Base-by-base conservation (phyloP, 2,329 filamentous ascomycete genomes). In the Sphaerulina vaccinii region DNA sequence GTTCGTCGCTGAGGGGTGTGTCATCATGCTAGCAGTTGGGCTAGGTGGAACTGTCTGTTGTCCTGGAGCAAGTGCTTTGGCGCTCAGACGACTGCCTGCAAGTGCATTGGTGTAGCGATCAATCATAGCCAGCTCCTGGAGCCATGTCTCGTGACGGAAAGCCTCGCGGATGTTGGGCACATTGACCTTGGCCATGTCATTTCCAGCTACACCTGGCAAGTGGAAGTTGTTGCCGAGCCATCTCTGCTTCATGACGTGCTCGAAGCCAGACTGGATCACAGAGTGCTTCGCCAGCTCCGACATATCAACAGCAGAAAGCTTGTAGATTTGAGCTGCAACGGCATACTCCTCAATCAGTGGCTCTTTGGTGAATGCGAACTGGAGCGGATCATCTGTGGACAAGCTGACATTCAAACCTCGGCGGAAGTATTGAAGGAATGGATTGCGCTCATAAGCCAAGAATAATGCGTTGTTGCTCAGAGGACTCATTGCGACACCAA, bases 401-500 rank as follows among this genome's bases (percentile, higher is more conserved):
- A 99, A 76, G 1, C 92, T 97, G 5, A 99, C 91, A 67, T 99
- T 99, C 45, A 99, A 74, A 0, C 93, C 93, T 49, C 93, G 85
- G 66, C 88, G 87, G 77, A 99, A 99, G 72, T 99, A 99, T 65
- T 88, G 88, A 62, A 95, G 80, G 73, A 96, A 99, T 0, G 93
- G 93, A 63, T 99, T 99, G 53, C 95, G 85, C 70, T 99, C 93
- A 66, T 99, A 97, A 1, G 92, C 90, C 46, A 99, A 75, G 74
- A 99, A 99, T 24, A 99, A 75, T 0, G 93, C 93, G 64, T 99
- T 99, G 75, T 99, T 99, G 71, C 90, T 96, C 39, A 99, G 79
- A 2, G 93, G 93, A n/a, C 92, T 97, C 93, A 99, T 99, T 55
- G 93, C 93, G 57, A 99, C 93, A 52, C 93, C 93, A 57, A 99